Evolutionary conservation across 1,284 basidiomycete species (phyloP), one percentile per base, ranked within the genome.

Genomic region (Neolentinus lepideus): DNA sequence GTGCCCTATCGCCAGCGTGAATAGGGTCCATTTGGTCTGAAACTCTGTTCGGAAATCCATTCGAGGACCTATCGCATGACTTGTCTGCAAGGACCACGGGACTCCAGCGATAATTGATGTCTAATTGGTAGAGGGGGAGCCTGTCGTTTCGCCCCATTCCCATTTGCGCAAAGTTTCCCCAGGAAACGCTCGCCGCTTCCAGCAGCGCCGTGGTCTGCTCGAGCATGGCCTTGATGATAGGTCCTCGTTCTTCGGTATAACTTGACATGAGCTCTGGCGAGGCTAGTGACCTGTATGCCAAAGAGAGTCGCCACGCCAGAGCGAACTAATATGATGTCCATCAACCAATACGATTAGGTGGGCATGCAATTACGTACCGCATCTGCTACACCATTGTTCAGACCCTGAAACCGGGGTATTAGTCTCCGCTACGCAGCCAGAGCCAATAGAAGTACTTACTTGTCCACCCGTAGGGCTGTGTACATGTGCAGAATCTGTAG

Each of bases 321-420:
- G 75, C 77, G 52, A 70, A 63, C 71, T 71, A 26, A 11, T 9
- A 51, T 45, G 14, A 35, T 16, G 0, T 16, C 14, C 2, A n/a
- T 29, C 47, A 25, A 21, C 6, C 19, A n/a, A 26, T 11, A 27
- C 0, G 21, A 8, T 9, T 2, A 10, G 21, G 12, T 48, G 31
- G 10, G 16, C 14, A 14, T 25, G 24, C 52, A 68, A 26, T 9
- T n/a, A 43, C 38, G 6, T 47, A 74, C 73, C 1, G 72, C 63
- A 58, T 77, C 75, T 56, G 74, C 73, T 10, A 75, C 61, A 21
- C 68, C 59, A 0, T 69, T 63, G 51, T 77, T 78, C 33, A 75
- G 58, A 16, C 74, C 76, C 56, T 64, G 63, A 11, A 6, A 43
- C 12, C 38, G 38, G 19, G 3, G 6, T 43, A 16, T 43, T n/a